These are phyloP conservation scores for Arthrobotrys pseudoclavata DNA, from an alignment of 2,329 filamentous ascomycete genomes.

Conservation along the genomic window DNA sequence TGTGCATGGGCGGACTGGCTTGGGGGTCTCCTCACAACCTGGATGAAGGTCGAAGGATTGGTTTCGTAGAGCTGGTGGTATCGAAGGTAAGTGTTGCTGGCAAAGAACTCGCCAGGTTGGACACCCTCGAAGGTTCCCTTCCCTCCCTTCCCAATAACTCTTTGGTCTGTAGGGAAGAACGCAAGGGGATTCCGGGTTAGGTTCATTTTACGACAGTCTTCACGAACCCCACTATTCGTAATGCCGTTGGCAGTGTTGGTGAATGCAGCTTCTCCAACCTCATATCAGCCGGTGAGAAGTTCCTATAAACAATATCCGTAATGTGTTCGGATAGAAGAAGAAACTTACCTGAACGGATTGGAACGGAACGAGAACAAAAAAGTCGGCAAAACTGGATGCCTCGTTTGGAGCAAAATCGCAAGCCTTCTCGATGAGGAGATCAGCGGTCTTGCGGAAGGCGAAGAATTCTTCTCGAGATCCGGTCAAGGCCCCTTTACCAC, in stretches of 20 bases:
- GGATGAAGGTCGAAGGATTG: slow-evolving; percentile 13
- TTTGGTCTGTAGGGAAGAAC: slow-evolving; percentile 6
- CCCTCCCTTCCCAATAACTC: neutral
- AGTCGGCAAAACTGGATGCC: slow-evolving; percentile 41
- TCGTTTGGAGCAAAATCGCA: slow-evolving; percentile 53
- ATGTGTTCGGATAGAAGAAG: too few species aligned
- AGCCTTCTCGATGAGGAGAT: slow-evolving; percentile 45
- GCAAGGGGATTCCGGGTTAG: neutral
- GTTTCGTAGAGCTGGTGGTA: slow-evolving; percentile 44
- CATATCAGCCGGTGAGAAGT: slow-evolving; percentile 34
- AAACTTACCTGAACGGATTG: slow-evolving; percentile 39
- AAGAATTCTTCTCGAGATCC: slow-evolving; percentile 35
- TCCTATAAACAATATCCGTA: slow-evolving; percentile 23
- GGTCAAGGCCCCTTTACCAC: neutral
- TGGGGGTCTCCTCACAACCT: slow-evolving; percentile 6
- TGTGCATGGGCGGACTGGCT: neutral
- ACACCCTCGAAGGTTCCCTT: slow-evolving; percentile 51
- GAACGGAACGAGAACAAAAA: slow-evolving; percentile 41
- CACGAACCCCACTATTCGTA: slow-evolving; percentile 2
- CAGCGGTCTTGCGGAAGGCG: slow-evolving; percentile 47
- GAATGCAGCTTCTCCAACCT: slow-evolving; percentile 4
- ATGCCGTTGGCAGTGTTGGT: neutral
- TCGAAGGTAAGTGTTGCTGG: slow-evolving; percentile 33
- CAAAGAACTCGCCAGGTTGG: slow-evolving; percentile 35
- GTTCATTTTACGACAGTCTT: neutral